phyloP scores from a whole-genome alignment of 768 basidiomycete genomes.

The Imleria badia region DNA sequence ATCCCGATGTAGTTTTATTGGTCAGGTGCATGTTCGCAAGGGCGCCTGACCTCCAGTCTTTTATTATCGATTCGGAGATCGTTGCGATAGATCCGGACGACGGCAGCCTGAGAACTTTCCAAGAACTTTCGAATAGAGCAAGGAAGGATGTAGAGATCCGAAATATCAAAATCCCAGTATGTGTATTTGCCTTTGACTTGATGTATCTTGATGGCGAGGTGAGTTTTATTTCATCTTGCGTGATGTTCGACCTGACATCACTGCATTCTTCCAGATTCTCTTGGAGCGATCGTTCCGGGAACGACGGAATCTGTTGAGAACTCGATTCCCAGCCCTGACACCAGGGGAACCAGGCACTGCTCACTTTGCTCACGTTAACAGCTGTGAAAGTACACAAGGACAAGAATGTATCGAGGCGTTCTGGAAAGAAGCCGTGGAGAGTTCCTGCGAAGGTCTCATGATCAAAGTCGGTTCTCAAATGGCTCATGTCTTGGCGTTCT shows the following conservation, averaged over 20 bases:
- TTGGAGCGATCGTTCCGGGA: conserved; percentile 68
- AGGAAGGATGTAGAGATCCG: conserved; percentile 77
- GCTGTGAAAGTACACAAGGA: conserved; percentile 62
- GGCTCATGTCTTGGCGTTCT: background rate
- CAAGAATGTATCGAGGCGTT: conserved; percentile 68
- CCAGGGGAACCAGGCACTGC: conserved; percentile 50
- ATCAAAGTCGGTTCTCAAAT: conserved; percentile 58
- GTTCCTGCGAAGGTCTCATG: conserved; percentile 91
- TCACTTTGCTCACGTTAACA: conserved; percentile 72
- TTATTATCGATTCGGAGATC: conserved; percentile 85
- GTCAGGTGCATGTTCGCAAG: conserved; percentile 49
- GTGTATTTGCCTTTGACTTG: conserved; percentile 86
- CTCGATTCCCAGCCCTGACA: conserved; percentile 54
- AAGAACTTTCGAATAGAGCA: conserved; percentile 82
- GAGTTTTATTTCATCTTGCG: conserved; percentile 23
- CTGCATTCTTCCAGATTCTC: conserved; percentile 49
- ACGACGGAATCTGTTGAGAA: conserved; percentile 63
- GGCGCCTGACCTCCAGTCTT: conserved; percentile 48
- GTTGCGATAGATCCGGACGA: conserved; percentile 73
- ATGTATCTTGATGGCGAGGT: conserved; percentile 85
- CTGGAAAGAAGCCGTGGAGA: conserved; percentile 71
- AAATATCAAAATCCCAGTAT: conserved; percentile 76
- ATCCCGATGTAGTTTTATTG: conserved; percentile 75
- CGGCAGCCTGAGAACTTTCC: conserved; percentile 73
- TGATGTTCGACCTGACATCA: background rate